These are phyloP conservation scores for Dalechampia spathulata DNA, from an alignment of 441 rosid genomes.

Conservation along the genomic window DNA sequence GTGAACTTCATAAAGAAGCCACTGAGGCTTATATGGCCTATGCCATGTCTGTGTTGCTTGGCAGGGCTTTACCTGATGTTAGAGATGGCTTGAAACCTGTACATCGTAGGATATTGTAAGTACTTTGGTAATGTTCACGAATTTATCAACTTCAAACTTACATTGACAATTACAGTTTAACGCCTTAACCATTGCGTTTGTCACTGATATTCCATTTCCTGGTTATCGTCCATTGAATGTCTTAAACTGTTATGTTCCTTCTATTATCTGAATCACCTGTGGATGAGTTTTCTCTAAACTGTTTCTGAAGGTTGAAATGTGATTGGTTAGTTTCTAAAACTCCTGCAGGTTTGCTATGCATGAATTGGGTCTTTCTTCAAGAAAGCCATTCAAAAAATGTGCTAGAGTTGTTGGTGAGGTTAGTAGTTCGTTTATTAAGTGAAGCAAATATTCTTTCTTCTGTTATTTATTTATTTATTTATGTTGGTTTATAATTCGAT, in stretches of 20 bases:
- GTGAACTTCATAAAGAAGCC: slow-evolving; percentile 91
- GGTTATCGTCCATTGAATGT: too few species aligned
- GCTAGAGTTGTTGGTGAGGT: slow-evolving; percentile 99
- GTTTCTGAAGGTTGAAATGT: not conserved
- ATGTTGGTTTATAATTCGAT: too few species aligned
- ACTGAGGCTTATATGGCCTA: slow-evolving; percentile 84
- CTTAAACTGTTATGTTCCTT: too few species aligned
- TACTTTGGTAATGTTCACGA: not conserved
- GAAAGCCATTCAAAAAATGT: slow-evolving; percentile 90
- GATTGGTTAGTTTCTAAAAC: not conserved
- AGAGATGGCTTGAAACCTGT: slow-evolving; percentile 93
- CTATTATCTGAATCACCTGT: too few species aligned
- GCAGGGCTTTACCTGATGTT: slow-evolving; percentile 89
- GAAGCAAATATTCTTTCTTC: not conserved
- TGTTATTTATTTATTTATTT: too few species aligned
- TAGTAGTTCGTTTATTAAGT: slow-evolving; percentile 4
- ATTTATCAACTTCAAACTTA: too few species aligned
- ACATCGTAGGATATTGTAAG: slow-evolving; percentile 83
- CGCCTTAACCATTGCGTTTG: too few species aligned
- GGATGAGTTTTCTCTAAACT: too few species aligned
- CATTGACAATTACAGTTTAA: too few species aligned
- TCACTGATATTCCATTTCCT: too few species aligned
- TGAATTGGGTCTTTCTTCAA: slow-evolving; percentile 84
- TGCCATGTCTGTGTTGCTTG: slow-evolving; percentile 88
- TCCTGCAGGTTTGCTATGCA: slow-evolving; percentile 80